These are phyloP conservation scores for Cercospora citrullina DNA, from an alignment of 2,329 filamentous ascomycete genomes.

Conservation along the genomic window DNA sequence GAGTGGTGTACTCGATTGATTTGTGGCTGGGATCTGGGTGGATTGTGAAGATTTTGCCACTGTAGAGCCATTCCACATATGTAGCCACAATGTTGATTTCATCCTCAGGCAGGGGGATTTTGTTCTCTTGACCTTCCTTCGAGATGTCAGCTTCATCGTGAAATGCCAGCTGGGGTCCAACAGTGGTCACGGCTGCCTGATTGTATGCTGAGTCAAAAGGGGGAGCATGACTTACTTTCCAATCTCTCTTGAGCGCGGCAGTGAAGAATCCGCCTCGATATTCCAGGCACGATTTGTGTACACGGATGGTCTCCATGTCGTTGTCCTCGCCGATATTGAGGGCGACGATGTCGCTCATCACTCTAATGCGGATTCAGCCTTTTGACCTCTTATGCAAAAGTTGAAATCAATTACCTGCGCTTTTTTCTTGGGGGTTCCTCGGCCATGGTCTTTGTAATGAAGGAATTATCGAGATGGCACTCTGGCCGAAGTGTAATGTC, in stretches of 20 bases:
- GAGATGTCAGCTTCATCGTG: not conserved
- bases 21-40: not conserved
- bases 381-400: not conserved
- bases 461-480: not conserved
- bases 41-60: not conserved
- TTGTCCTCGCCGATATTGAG: not conserved
- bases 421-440: not conserved
- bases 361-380: not conserved
- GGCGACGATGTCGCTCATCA: not conserved
- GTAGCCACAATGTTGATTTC: not conserved
- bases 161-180: not conserved
- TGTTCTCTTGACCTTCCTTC: not conserved
- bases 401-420: not conserved
- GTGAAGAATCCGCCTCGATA: constrained; percentile 8
- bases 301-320: not conserved
- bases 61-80: not conserved
- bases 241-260: constrained; percentile 1
- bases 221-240: not conserved
- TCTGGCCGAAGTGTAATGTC: not conserved
- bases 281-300: not conserved
- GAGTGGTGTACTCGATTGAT: not conserved
- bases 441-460: not conserved
- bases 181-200: not conserved
- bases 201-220: not conserved
- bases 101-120: not conserved